Conservation (phyloP, 2,329 filamentous ascomycete genomes). For the Cercospora sp. region DNA sequence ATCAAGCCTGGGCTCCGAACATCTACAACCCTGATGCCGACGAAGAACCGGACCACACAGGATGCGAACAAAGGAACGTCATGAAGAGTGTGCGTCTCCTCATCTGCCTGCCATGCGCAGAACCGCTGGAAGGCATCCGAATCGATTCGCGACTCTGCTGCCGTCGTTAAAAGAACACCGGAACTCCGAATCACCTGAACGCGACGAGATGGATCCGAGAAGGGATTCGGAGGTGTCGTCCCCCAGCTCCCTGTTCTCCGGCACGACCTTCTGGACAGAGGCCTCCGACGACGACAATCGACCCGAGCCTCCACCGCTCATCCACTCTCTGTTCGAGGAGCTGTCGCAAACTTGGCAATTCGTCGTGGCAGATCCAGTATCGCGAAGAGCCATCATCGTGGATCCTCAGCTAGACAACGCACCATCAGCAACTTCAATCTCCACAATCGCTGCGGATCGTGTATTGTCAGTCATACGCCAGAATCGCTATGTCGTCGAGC, state of each 20-base stretch:
- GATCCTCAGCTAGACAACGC: slow-evolving; percentile 63
- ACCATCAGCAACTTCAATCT: slow-evolving; percentile 22
- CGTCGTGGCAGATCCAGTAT: slow-evolving; percentile 57
- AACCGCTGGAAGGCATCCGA: slow-evolving; percentile 12
- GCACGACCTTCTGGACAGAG: slow-evolving; percentile 16
- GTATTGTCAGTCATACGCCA: slow-evolving; percentile 22
- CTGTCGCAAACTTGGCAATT: slow-evolving; percentile 62
- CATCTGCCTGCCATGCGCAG: slow-evolving; percentile 4
- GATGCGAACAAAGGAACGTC: slow-evolving; percentile 5
- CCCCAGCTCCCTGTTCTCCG: slow-evolving; percentile 19
- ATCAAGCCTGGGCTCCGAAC: slow-evolving; percentile 5
- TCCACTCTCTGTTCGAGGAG: slow-evolving; percentile 42
- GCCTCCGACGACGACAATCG: slow-evolving; percentile 13
- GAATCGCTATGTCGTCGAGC: slow-evolving; percentile 27
- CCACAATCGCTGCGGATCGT: slow-evolving; percentile 30
- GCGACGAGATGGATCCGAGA: slow-evolving; percentile 4
- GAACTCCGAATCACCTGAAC: slow-evolving; percentile 10
- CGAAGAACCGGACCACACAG: slow-evolving; percentile 5
- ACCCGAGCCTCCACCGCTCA: slow-evolving; percentile 23
- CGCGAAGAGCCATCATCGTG: slow-evolving; percentile 56
- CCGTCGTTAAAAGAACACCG: slow-evolving; percentile 9
- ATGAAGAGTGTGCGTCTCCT: slow-evolving; percentile 1
- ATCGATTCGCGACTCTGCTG: slow-evolving; percentile 14
- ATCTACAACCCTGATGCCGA: slow-evolving; percentile 16
- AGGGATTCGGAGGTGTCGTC: neutral